Evolutionary conservation across 768 basidiomycete genomes (phyloP), one percentile per base, ranked within the genome.

Genomic region (Russula compacta): DNA sequence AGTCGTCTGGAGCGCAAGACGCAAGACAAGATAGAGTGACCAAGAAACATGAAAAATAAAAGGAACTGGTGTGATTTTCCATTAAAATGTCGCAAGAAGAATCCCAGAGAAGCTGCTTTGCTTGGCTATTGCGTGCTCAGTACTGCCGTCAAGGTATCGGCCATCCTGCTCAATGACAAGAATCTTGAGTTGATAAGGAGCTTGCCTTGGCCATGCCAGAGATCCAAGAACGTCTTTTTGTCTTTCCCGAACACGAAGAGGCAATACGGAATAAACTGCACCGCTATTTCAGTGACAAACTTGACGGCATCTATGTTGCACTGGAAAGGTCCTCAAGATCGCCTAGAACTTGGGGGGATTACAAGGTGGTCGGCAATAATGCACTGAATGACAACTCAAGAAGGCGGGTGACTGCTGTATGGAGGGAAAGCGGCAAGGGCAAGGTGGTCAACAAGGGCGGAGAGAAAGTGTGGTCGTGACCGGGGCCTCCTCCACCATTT

Each of bases 1-100:
- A 36, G 52, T 43, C 8, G 56, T 58, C 61, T 21, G 40, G 52
- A 58, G 61, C 33, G 35, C 38, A 42, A 58, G 57, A 42, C 33
- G 35, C 38, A 42, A 58, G 57, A 42, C 61, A 62, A 62, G 61
- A 35, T 38, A 61, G 61, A 63, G 61, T 63, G 61, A 63, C 53
- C 51, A 63, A 63, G 56, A 63, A 53, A 36, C 47, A 24, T 58
- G 19, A 47, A 48, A 53, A 21, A 6, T 29, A 29, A 44, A 59
- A 32, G 12, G 12, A 42, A 19, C 46, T 19, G 35, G 61, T 54
- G 61, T 58, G 61, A 63, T 58, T 58, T 49, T 32, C 61, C 42
- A 44, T 58, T 46, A 58, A 58, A 40, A n/a, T 42, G 46, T 40
- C 40, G 44, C 61, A 63, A 63, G 57, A 58, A 42, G 57, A 58